Evolutionary conservation across 2,329 filamentous ascomycete species (phyloP), one percentile per base, ranked within the genome.

Genomic region (Trichocomaceae sp.): DNA sequence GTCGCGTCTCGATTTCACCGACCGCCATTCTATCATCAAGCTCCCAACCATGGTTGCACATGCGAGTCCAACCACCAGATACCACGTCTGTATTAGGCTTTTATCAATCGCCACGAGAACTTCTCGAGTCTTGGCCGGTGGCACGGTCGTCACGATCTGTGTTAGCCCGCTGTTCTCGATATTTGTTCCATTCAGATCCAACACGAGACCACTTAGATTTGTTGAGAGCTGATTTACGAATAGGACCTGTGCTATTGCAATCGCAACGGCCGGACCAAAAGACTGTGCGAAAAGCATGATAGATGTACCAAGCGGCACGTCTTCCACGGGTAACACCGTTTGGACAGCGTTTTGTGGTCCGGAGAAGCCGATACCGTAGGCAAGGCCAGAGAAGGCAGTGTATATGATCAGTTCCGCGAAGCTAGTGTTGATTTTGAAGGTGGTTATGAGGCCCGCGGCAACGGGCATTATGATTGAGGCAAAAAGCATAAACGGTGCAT

Each of bases 161-260:
- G 46, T 51, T 22, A 55, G n/a, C 5, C 53, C 47, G 6, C 29
- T 50, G 9, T 45, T 29, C 41, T 55, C 53, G 33, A 58, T 50
- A 3, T 23, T 22, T 37, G 41, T 26, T 37, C 22, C 47, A 23
- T 17, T 47, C 3, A 54, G 15, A 2, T 29, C 57, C 12, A 46
- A 26, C 39, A 57, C 33, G 0, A 56, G 33, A 20, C 42, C 50
- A 4, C 15, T 47, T 5, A 58, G 33, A 22, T 58, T 58, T 15
- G 41, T 46, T 13, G 47, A 54, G 7, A 83, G 72, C 5, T 68
- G 67, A 60, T 78, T 79, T 50, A 71, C 72, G 59, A 82, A 79
- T n/a, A 80, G 69, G 54, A 72, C 75, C 59, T 81, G 77, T 6
- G 71, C 78, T 37, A 79, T 73, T 3, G 74, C 73, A 48, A 82